Conservation (phyloP, 2,329 filamentous ascomycete species). For the Coniochaeta sp. region DNA sequence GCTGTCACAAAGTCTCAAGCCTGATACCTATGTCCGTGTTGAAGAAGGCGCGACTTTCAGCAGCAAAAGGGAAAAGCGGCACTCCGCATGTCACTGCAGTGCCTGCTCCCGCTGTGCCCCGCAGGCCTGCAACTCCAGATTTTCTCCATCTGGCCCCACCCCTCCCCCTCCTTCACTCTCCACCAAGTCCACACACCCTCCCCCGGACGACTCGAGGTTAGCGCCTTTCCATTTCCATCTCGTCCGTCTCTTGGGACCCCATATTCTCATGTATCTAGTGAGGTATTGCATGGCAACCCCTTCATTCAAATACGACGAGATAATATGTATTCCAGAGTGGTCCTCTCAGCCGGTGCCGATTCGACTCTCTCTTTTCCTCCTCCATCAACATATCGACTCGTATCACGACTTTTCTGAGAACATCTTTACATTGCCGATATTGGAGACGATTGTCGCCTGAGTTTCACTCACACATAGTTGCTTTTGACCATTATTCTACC, state of each 20-base stretch:
- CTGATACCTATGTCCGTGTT: background rate
- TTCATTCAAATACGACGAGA: background rate
- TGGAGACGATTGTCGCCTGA: background rate
- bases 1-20: background rate
- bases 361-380: background rate
- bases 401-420: background rate
- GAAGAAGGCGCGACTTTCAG: too few relatives aligned
- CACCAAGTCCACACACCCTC: background rate
- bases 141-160: conserved; percentile 2
- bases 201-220: background rate
- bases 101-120: background rate
- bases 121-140: background rate
- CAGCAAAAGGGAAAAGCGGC: background rate
- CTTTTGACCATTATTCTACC: background rate
- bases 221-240: background rate
- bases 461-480: background rate
- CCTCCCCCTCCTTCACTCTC: background rate
- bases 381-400: background rate
- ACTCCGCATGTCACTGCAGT: background rate
- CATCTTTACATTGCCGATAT: background rate
- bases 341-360: background rate
- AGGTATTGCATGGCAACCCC: background rate
- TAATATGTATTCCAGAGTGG: conserved; percentile 2
- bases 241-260: background rate
- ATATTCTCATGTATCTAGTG: conserved; percentile 1